These are phyloP conservation scores for Cantharellus cinnabarinus DNA, from an alignment of 768 basidiomycete genomes.

Conservation along the genomic window DNA sequence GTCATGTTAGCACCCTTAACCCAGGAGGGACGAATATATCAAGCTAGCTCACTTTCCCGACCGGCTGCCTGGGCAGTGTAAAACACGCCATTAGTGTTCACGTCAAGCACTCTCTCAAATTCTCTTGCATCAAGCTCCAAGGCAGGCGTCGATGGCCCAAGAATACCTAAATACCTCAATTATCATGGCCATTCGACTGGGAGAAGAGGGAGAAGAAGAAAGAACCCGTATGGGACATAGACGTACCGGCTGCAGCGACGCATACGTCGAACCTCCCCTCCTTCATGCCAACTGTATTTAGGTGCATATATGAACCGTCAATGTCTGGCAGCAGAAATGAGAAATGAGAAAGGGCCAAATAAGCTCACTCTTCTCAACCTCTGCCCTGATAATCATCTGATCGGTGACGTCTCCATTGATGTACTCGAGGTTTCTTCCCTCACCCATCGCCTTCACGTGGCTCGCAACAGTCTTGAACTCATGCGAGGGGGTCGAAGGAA, in stretches of 20 bases:
- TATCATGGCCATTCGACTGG: no score
- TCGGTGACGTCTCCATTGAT: constrained; percentile 42
- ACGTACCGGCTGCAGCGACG: constrained; percentile 38
- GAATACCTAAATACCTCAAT: constrained; percentile 32
- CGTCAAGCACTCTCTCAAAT: constrained; percentile 43
- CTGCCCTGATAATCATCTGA: constrained; percentile 37
- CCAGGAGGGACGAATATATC: neutral
- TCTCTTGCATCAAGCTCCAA: constrained; percentile 43
- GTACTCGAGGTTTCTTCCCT: constrained; percentile 32
- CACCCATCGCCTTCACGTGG: constrained; percentile 28
- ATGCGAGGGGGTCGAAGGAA: constrained; percentile 8
- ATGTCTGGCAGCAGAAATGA: constrained; percentile 29
- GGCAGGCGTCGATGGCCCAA: constrained; percentile 27
- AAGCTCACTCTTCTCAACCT: constrained; percentile 23
- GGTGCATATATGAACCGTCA: neutral
- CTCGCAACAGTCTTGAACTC: constrained; percentile 11
- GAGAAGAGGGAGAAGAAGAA: neutral
- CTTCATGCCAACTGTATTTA: constrained; percentile 27
- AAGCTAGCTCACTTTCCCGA: constrained; percentile 19
- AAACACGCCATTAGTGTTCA: constrained; percentile 43
- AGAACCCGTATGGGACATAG: neutral
- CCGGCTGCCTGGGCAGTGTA: constrained; percentile 43
- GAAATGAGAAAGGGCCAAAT: neutral
- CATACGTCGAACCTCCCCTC: constrained; percentile 59
- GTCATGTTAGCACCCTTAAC: constrained; percentile 33